Evolutionary conservation across 2,329 filamentous ascomycete species (phyloP), one percentile per base, ranked within the genome.

Genomic region (Stagonosporopsis tanaceti): DNA sequence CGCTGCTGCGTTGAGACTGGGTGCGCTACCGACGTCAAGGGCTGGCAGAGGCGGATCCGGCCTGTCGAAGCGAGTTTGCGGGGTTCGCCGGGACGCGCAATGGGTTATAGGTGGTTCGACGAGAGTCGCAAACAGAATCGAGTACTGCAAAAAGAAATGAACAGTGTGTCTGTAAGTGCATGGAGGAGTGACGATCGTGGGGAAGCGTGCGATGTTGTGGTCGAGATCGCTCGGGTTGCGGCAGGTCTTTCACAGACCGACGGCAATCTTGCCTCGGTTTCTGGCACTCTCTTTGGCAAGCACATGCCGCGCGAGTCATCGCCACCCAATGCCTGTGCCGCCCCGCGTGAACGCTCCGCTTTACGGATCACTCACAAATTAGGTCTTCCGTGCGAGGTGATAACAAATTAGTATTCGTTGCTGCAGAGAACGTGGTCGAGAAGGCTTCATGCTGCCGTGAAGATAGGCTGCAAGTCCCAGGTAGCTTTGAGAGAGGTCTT

Each of bases 211-310:
- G 45, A 57, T 35, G 39, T 39, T 48, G 34, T 35, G 44, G 54
- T 57, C 39, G 48, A 45, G 44, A 39, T 54, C 42, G 58, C 53
- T 61, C 58, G 65, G 64, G 55, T 47, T 54, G 59, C 59, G 64
- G 64, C 54, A 62, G 40, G 59, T 48, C 61, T 66, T 65, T 63
- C 55, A 66, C 58, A 55, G 51, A 50, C 57, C 55, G 61, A 62
- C 60, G 54, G 63, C 55, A 59, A 63, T 57, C 47, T 51, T 57
- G 61, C 65, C 66, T 69, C 66, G 66, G 66, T 64, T 62, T 61
- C 57, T 57, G 41, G 57, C 54, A 45, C 60, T 59, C 46, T 59
- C 62, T 66, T 65, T 55, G 62, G 66, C 59, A 67, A 67, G 52
- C 61, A 62, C 60, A 67, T 60, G 61, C 61, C 50, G 53, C 47